phyloP scores from a whole-genome alignment of 371 early-diverging fungal genomes.

The Apophysomyces variabilis region DNA sequence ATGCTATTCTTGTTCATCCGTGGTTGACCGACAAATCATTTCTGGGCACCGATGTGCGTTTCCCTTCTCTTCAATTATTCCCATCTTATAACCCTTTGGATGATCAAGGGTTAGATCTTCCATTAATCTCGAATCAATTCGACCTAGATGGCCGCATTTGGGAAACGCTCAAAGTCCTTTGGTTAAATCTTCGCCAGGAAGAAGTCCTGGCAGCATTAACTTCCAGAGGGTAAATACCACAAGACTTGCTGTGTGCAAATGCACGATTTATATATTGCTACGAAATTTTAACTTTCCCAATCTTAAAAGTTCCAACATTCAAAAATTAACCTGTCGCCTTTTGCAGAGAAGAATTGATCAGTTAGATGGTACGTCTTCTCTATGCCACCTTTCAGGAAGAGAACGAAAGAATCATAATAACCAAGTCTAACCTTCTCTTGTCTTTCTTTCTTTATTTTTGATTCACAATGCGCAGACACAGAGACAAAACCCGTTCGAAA shows the following conservation, averaged over 20 bases:
- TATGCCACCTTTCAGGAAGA: not conserved
- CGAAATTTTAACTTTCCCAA: not conserved
- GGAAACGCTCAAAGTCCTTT: slow-evolving; percentile 41
- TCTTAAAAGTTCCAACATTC: slow-evolving; percentile 35
- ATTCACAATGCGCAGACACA: not conserved
- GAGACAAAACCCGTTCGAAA: not conserved
- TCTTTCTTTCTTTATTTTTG: too few species aligned
- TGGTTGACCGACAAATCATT: slow-evolving; percentile 48
- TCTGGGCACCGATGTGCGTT: slow-evolving; percentile 38
- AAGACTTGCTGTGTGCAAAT: not conserved
- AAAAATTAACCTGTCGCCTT: slow-evolving; percentile 47
- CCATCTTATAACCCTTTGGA: slow-evolving; percentile 22
- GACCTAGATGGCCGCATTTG: slow-evolving; percentile 47
- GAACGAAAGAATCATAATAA: too few species aligned
- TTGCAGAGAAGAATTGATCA: slow-evolving; percentile 38
- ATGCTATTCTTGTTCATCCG: slow-evolving; percentile 43
- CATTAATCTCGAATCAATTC: slow-evolving; percentile 24
- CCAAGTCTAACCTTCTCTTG: too few species aligned
- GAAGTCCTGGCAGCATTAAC: slow-evolving; percentile 27
- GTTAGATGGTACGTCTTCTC: slow-evolving; percentile 12
- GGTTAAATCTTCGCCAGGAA: slow-evolving; percentile 32
- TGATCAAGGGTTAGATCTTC: slow-evolving; percentile 26
- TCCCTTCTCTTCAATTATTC: slow-evolving; percentile 19
- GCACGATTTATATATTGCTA: not conserved
- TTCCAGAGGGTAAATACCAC: slow-evolving; percentile 24